These are phyloP conservation scores for Tolypocladium endophyticum DNA, from an alignment of 2,329 filamentous ascomycete species.

Conservation along the genomic window DNA sequence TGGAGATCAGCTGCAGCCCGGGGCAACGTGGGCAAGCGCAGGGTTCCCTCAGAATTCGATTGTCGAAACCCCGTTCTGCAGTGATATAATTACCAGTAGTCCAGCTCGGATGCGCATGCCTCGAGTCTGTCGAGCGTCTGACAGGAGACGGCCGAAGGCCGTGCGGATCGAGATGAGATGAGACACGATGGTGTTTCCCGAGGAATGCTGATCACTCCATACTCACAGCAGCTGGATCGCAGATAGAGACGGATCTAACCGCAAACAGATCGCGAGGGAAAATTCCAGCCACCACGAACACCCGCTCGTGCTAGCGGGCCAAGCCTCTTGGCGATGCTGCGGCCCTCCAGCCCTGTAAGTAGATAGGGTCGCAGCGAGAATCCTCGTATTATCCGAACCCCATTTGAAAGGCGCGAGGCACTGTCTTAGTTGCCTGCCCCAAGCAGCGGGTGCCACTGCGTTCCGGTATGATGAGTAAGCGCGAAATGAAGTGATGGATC, in stretches of 20 bases:
- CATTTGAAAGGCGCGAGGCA: neutral
- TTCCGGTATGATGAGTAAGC: neutral
- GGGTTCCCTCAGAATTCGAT: neutral
- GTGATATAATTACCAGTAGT: neutral
- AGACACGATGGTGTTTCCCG: neutral
- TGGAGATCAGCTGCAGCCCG: neutral
- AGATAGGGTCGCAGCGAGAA: neutral
- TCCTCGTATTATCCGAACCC: neutral
- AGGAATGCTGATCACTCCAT: neutral
- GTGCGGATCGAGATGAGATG: neutral
- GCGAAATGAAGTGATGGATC: neutral
- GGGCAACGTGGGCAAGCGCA: neutral
- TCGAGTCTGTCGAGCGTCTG: neutral
- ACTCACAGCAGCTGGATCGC: neutral
- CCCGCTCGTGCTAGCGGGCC: neutral
- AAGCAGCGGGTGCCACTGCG: neutral
- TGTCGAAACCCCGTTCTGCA: neutral
- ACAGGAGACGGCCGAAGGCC: neutral
- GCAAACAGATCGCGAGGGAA: neutral
- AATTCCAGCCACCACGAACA: neutral
- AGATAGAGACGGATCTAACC: neutral
- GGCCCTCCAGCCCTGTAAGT: neutral
- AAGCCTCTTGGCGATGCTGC: neutral
- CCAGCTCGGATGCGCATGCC: neutral
- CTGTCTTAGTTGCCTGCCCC: neutral